phyloP scores from a whole-genome alignment of 176 grass and related monocot species.

The Olyra latifolia region DNA sequence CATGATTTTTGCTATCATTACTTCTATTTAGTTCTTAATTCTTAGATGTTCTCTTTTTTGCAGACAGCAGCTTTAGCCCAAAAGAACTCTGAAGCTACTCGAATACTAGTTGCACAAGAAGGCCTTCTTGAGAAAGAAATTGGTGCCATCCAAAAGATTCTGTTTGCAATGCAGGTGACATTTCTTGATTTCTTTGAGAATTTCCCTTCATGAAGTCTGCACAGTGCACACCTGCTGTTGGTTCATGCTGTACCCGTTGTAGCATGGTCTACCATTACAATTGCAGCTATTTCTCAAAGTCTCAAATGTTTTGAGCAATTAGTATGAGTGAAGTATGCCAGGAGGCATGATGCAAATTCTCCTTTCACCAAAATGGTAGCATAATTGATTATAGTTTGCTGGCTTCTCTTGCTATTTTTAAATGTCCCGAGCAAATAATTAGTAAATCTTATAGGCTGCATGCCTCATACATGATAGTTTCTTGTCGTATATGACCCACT shows the following conservation, averaged over 20 bases:
- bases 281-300: background rate
- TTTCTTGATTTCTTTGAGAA: background rate
- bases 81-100: constrained; percentile 76
- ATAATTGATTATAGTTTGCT: background rate
- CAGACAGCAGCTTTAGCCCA: constrained; percentile 67
- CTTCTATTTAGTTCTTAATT: background rate
- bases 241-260: background rate
- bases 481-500: background rate
- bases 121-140: constrained; percentile 66
- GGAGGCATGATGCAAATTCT: background rate
- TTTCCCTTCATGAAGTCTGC: background rate
- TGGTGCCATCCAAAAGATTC: constrained; percentile 65
- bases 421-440: background rate
- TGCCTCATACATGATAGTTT: background rate
- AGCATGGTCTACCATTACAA: background rate
- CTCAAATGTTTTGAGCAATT: constrained; percentile 12
- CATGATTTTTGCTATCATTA: background rate
- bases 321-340: background rate
- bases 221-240: background rate
- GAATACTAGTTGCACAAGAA: constrained; percentile 61
- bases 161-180: constrained; percentile 80
- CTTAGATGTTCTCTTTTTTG: background rate
- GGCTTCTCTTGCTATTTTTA: background rate
- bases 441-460: background rate
- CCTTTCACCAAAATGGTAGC: background rate